These are phyloP conservation scores for Rhodocollybia butyracea DNA, from an alignment of 768 basidiomycete genomes.

Conservation along the genomic window DNA sequence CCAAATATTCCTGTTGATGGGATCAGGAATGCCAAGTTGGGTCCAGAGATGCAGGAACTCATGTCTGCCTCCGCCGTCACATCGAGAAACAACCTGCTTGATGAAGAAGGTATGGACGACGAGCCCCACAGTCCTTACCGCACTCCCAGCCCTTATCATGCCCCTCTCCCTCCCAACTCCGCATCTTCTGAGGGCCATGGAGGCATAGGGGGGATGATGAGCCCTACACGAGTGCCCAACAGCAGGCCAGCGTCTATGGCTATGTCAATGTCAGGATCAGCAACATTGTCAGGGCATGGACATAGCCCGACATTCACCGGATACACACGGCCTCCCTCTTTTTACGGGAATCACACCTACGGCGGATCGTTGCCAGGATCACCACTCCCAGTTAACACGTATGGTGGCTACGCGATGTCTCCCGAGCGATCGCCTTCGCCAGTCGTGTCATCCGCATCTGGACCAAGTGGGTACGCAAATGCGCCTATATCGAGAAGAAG, in stretches of 20 bases:
- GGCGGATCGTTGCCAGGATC: neutral
- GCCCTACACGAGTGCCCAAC: neutral
- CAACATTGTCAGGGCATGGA: neutral
- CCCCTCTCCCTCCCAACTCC: neutral
- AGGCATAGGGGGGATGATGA: neutral
- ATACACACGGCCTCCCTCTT: neutral
- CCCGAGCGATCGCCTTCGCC: conserved; percentile 2
- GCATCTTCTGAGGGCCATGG: neutral
- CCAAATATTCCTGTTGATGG: conserved; percentile 2
- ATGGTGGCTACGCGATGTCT: neutral
- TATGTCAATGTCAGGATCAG: neutral
- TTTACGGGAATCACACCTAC: neutral
- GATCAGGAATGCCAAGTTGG: neutral
- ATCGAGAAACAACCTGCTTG: neutral
- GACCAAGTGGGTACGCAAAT: neutral
- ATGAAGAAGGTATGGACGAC: conserved; percentile 7
- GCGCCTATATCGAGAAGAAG: neutral
- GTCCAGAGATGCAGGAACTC: neutral
- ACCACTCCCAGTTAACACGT: neutral
- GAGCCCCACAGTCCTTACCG: neutral
- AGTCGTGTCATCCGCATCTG: neutral
- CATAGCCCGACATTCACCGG: neutral
- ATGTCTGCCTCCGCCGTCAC: neutral
- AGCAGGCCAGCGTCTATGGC: neutral
- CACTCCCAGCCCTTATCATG: neutral